Base-by-base conservation (phyloP, 108 stramenopile genomes). In the Nitzschia sp. region DNA sequence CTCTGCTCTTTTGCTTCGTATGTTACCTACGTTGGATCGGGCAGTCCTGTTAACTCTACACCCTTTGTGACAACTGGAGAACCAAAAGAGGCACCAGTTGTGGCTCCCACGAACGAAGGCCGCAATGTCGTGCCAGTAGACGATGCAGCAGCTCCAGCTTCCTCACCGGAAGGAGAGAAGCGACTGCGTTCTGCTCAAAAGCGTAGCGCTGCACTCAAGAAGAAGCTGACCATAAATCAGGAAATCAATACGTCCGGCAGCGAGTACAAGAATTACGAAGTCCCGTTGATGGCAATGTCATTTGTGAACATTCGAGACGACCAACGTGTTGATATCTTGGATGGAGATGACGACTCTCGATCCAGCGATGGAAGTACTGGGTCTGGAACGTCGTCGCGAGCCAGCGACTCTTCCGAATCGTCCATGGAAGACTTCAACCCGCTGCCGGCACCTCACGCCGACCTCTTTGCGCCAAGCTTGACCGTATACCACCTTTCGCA, bases 281-380 rank as follows among this genome's bases (percentile, higher is more conserved):
- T 50, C 19, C 48, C 48, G 4, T 21, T 50, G 19, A 50, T 50
- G 48, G 48, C 17, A 4, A 50, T 50, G 48, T 50, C 48, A 50
- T 50, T 50, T 16, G 8, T 50, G 21, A 22, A 50, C 19, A 21
- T 22, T 50, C 48, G 21, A 11, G 21, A 16, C 19, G 19, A 50
- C 13, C 16, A 50, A 5, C 48, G 48, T 50, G 48, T 50, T 21
- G 19, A 50, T 16, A 50, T 50, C 19, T 6, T 41, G 6, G 38
- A 41, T 41, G 21, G 19, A 50, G 19, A 5, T 21, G 38, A 41
- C 13, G 11, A 41, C 13, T 8, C 48, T 4, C 16, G 19, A n/a
- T 50, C 48, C 16, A 50, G 48, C 21, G 48, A 50, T 21, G 48
- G 19, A 21, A 50, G 48, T 21, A 5, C 9, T 5, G 17, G 19